A percentile compares a stretch with the other conserved stretches of the same genome.
These are phyloP conservation scores for Monilinia fructicola DNA, from an alignment of 2,329 filamentous ascomycete genomes.

Conservation along the genomic window DNA sequence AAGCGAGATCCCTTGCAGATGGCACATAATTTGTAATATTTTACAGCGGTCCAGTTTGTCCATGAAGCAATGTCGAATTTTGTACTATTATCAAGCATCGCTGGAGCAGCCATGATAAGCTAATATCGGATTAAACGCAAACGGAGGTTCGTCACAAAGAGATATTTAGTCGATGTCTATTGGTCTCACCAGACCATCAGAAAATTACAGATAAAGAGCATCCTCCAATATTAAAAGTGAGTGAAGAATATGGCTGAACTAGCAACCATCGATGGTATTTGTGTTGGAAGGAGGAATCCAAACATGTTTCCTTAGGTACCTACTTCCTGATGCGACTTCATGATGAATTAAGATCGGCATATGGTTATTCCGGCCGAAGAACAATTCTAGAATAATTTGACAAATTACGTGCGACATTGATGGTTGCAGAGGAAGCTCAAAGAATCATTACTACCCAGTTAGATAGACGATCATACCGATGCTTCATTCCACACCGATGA, in stretches of 20 bases:
- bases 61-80: slow-evolving; percentile 52
- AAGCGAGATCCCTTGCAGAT: slow-evolving; percentile 66
- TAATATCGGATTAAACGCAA: slow-evolving; percentile 3
- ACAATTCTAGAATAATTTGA: slow-evolving; percentile 9
- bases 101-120: slow-evolving; percentile 32
- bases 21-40: slow-evolving; percentile 62
- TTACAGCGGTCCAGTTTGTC: slow-evolving; percentile 50
- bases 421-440: no score
- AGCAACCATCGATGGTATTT: background rate
- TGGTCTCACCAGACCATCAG: slow-evolving; percentile 21
- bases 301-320: background rate
- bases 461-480: no score
- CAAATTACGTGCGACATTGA: no score
- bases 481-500: no score
- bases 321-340: background rate
- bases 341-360: background rate
- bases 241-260: slow-evolving; percentile 1
- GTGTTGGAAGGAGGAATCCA: background rate
- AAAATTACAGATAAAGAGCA: slow-evolving; percentile 21
- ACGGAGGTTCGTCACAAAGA: slow-evolving; percentile 22
- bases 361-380: slow-evolving; percentile 11
- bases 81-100: slow-evolving; percentile 32
- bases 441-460: no score
- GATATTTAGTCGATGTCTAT: slow-evolving; percentile 12
- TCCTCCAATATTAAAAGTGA: slow-evolving; percentile 8